These are phyloP conservation scores for Boechera retrofracta DNA, from an alignment of 345 rosid genomes.

Conservation along the genomic window DNA sequence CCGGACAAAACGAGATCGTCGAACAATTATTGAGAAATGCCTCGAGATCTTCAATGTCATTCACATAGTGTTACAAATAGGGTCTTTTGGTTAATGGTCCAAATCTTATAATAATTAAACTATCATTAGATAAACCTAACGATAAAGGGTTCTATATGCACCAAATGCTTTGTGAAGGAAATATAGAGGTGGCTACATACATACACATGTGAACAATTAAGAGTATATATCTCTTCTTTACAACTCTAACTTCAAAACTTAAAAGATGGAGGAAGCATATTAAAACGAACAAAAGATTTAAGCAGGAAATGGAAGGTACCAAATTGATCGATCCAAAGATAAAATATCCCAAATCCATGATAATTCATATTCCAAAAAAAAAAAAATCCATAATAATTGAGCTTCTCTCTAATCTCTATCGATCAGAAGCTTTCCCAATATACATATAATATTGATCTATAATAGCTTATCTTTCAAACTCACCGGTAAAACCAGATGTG, in stretches of 20 bases:
- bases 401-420: conserved; percentile 28
- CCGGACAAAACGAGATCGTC: conserved; percentile 8
- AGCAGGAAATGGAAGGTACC: conserved; percentile 22
- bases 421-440: conserved; percentile 35
- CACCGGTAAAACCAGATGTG: conserved; percentile 15
- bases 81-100: conserved; percentile 12
- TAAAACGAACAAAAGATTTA: conserved; percentile 30
- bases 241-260: conserved; percentile 40
- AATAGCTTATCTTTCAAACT: conserved; percentile 33
- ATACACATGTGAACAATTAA: conserved; percentile 29
- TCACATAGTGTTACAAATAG: conserved; percentile 26
- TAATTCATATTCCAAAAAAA: conserved; percentile 1
- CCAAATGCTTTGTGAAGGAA: conserved; percentile 21
- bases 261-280: conserved; percentile 20
- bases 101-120: conserved; percentile 9
- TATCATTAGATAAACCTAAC: background rate
- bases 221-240: conserved; percentile 30
- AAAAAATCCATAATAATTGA: conserved; percentile 28
- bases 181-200: conserved; percentile 31
- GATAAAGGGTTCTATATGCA: conserved; percentile 11
- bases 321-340: conserved; percentile 33
- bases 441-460: conserved; percentile 35
- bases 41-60: conserved; percentile 33
- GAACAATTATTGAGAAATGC: conserved; percentile 28
- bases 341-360: conserved; percentile 42